Conservation (phyloP, 2,329 filamentous ascomycete genomes). For the Teratosphaeria nubilosa region DNA sequence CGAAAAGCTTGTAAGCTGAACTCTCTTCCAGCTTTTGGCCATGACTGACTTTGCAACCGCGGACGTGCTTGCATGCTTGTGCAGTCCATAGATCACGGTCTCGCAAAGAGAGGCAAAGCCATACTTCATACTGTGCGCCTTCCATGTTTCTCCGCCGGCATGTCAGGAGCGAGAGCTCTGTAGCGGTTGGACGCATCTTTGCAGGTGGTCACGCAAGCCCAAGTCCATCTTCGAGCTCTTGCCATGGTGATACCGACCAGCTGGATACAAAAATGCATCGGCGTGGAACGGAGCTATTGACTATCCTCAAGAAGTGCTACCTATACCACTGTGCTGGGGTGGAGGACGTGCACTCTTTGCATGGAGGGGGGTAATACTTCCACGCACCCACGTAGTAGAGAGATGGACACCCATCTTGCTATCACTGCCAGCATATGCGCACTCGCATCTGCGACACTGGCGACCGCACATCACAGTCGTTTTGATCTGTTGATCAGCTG, state of each 20-base stretch:
- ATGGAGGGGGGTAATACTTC: not conserved
- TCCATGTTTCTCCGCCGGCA: no score
- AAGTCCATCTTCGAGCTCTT: not conserved
- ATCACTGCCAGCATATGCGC: not conserved
- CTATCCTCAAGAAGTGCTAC: not conserved
- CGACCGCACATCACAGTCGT: not conserved
- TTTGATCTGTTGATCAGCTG: not conserved
- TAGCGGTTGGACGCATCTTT: no score
- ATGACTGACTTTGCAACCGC: not conserved
- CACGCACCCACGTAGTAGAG: no score
- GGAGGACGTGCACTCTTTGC: not conserved
- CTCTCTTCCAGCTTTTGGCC: not conserved
- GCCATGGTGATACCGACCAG: not conserved
- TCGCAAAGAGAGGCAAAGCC: no score
- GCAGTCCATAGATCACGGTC: not conserved
- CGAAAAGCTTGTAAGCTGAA: not conserved
- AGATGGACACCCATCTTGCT: not conserved
- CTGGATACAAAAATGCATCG: not conserved
- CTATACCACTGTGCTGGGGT: not conserved
- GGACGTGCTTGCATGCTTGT: not conserved
- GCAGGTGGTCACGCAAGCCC: no score
- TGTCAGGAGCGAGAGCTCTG: no score
- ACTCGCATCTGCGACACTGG: not conserved
- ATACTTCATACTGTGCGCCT: no score
- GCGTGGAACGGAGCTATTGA: no score